phyloP scores from a whole-genome alignment of 768 basidiomycete genomes.

The Pleurotus salmoneostramineus region DNA sequence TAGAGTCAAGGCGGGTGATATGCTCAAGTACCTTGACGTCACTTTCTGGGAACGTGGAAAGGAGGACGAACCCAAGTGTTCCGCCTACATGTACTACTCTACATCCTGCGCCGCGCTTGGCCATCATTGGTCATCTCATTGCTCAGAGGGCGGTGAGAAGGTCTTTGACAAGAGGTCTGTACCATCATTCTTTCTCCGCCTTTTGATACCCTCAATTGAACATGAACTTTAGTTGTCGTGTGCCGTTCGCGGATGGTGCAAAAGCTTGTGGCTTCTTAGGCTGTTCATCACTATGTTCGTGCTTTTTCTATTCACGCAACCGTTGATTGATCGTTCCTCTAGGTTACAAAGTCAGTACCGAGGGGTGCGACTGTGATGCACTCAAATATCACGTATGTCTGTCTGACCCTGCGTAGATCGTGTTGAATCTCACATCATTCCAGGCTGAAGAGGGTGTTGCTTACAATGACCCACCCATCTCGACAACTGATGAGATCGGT shows the following conservation, averaged over 20 bases:
- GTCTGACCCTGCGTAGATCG: neutral
- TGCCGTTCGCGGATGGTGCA: constrained; percentile 4
- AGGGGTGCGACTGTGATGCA: constrained; percentile 7
- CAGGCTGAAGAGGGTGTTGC: neutral
- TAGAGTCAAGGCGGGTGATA: constrained; percentile 1
- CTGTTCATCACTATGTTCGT: constrained; percentile 4
- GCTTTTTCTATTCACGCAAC: neutral
- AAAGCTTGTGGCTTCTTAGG: constrained; percentile 8
- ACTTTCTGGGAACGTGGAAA: constrained; percentile 4
- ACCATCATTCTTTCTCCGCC: neutral
- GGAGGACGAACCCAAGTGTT: constrained; percentile 6
- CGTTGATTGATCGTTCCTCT: neutral
- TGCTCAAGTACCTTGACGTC: constrained; percentile 5
- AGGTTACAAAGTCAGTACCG: constrained; percentile 5
- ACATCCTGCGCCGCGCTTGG: constrained; percentile 6
- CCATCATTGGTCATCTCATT: constrained; percentile 4
- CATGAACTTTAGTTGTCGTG: neutral
- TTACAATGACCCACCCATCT: neutral
- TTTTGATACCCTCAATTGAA: neutral
- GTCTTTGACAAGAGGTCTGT: neutral
- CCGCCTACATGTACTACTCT: constrained; percentile 7
- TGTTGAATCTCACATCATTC: too few species aligned
- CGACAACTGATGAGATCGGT: neutral
- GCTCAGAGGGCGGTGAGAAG: constrained; percentile 6
- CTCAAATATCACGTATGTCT: constrained; percentile 1